Base-by-base conservation (phyloP, 2,329 filamentous ascomycete species). In the Monosporascus sp. region DNA sequence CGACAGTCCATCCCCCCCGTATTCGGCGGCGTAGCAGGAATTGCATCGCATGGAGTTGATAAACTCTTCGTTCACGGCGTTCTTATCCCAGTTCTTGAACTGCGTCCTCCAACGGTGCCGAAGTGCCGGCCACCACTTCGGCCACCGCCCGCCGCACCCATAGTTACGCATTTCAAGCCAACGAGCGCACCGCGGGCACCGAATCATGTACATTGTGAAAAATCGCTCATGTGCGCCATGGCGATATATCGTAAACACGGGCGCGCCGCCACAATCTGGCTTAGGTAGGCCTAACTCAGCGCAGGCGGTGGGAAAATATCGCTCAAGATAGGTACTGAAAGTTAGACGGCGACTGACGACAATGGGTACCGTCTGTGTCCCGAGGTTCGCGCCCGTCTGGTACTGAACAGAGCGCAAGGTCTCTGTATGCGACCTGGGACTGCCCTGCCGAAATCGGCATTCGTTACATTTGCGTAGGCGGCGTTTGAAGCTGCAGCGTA, bases 171-270 rank as follows among this genome's bases (percentile, higher is more conserved):
- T 43, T 22, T 58, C 55, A 20, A 55, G 51, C 53, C 53, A 58
- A 17, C 8, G 35, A 11, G 46, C 37, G 41, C 55, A 56, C 5
- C 24, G 15, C 2, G 53, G 51, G n/a, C 53, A 58, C 11, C 55
- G 51, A 20, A 58, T 49, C 51, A 51, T 58, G 20, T 58, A 55
- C 31, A 49, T 51, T 5, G 53, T 58, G 48, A 52, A 56, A 3
- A 22, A 41, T 18, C 44, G 37, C 18, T 52, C n/a, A 9, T 44
- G 20, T 6, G 22, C 26, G 20, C 38, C 35, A 37, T 49, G 49
- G 17, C 53, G 50, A 15, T 47, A 45, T 5, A 50, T 49, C 8
- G 37, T 31, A 31, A 31, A 31, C 8, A 31, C 28, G 7, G 28
- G 28, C 9, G 28, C 28, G 28, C 2, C 28, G 28, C 28, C 28